These are phyloP conservation scores for Ganoderma boninense DNA, from an alignment of 1,284 basidiomycete genomes.

Conservation along the genomic window DNA sequence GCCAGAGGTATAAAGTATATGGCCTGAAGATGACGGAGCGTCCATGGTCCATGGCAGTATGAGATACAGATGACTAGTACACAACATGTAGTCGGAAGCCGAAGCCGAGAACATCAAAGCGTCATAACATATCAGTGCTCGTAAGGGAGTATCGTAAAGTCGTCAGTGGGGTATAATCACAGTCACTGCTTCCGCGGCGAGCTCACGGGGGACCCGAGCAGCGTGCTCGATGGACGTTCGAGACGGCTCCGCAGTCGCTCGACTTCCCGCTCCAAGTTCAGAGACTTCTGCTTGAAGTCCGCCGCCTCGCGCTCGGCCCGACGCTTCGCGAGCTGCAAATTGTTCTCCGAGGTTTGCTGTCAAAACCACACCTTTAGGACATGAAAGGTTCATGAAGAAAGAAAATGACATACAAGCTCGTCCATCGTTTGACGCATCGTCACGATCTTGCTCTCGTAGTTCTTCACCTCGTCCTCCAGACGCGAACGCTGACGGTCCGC, in stretches of 20 bases:
- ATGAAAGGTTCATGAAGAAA: neutral
- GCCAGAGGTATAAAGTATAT: conserved; percentile 7
- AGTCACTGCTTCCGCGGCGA: conserved; percentile 42
- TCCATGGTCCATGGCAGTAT: conserved; percentile 5
- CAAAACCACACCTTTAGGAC: neutral
- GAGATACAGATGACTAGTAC: conserved; percentile 28
- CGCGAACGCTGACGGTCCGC: conserved; percentile 65
- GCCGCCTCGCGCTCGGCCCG: conserved; percentile 78
- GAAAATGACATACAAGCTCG: conserved; percentile 56
- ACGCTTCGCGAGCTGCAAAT: conserved; percentile 74
- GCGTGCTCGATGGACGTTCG: conserved; percentile 43
- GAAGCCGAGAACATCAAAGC: conserved; percentile 7
- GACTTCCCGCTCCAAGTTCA: conserved; percentile 75
- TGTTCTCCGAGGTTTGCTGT: conserved; percentile 77
- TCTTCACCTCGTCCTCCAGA: conserved; percentile 70
- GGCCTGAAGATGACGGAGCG: conserved; percentile 1
- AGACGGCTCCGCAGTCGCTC: conserved; percentile 74
- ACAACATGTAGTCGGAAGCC: conserved; percentile 23
- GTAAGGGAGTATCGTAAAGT: conserved; percentile 20
- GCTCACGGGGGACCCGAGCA: conserved; percentile 43
- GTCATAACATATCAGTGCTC: conserved; percentile 20
- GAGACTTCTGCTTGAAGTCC: conserved; percentile 74
- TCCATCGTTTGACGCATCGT: conserved; percentile 67
- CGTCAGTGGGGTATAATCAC: conserved; percentile 20
- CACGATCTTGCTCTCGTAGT: conserved; percentile 64